Evolutionary conservation across 371 early-diverging fungal genomes (phyloP).

Genomic region (Zychaea mexicana): DNA sequence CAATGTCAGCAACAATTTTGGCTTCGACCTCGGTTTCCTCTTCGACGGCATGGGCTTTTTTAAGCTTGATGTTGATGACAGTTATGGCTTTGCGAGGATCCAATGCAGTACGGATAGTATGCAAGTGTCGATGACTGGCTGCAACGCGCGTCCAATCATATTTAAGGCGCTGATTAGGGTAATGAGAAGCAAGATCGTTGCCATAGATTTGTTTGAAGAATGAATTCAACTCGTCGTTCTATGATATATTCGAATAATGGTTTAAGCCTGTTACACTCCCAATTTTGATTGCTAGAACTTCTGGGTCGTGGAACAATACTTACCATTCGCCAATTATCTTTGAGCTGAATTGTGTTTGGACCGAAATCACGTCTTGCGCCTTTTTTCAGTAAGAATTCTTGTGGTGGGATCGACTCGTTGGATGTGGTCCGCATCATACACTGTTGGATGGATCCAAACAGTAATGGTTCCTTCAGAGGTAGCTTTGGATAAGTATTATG

Average conservation of each 20-base stretch:
- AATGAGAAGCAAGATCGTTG: constrained; percentile 36
- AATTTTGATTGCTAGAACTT: too few relatives aligned
- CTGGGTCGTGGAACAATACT: background rate
- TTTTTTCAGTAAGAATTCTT: constrained; percentile 35
- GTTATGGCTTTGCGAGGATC: constrained; percentile 45
- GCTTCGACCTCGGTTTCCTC: constrained; percentile 40
- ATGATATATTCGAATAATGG: too few relatives aligned
- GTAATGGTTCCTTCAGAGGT: constrained; percentile 34
- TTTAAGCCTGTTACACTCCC: too few relatives aligned
- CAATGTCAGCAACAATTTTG: constrained; percentile 35
- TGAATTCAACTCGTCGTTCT: constrained; percentile 54
- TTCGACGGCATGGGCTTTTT: background rate
- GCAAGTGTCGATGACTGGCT: background rate
- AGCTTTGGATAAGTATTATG: constrained; percentile 46
- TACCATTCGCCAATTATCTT: constrained; percentile 68
- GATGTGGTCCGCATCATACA: constrained; percentile 57
- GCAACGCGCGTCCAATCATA: constrained; percentile 16
- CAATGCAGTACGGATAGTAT: constrained; percentile 32
- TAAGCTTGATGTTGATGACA: constrained; percentile 31
- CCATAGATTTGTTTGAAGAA: constrained; percentile 62
- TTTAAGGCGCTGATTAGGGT: constrained; percentile 25
- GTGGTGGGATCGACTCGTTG: constrained; percentile 33
- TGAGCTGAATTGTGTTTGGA: constrained; percentile 57
- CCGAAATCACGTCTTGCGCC: constrained; percentile 47
- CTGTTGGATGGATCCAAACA: constrained; percentile 61